Evolutionary conservation across 352 stramenopile species (phyloP).

Genomic region (Phytophthora melonis): DNA sequence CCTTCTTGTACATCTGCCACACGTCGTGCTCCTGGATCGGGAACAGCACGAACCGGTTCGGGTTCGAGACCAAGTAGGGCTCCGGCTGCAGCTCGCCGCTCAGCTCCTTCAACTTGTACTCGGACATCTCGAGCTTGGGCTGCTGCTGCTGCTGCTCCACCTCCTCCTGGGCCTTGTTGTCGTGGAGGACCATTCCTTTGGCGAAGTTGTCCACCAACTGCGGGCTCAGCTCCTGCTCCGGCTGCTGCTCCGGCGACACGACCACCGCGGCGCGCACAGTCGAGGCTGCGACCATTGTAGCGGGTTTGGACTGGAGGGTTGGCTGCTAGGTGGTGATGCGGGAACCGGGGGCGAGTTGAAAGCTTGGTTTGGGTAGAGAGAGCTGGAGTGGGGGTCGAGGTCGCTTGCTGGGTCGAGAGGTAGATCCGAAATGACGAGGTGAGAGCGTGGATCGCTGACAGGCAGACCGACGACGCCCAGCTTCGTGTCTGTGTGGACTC

Average conservation of each 20-base stretch:
- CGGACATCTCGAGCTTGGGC: slow-evolving; percentile 60
- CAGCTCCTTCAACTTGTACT: slow-evolving; percentile 90
- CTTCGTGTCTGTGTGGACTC: too few species aligned
- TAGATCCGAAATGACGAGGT: slow-evolving; percentile 44
- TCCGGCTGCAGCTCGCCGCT: slow-evolving; percentile 88
- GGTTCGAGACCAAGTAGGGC: slow-evolving; percentile 96
- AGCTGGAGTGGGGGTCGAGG: slow-evolving; percentile 11
- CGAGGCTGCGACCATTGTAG: slow-evolving; percentile 50
- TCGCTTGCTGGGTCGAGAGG: slow-evolving; percentile 30
- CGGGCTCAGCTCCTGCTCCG: slow-evolving; percentile 38
- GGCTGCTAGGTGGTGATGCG: too few species aligned
- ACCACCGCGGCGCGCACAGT: slow-evolving; percentile 20
- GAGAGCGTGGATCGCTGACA: neutral
- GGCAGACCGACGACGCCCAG: too few species aligned
- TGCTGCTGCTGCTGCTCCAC: too few species aligned
- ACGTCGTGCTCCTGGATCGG: slow-evolving; percentile 97
- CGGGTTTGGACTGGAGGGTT: neutral
- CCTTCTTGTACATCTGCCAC: slow-evolving; percentile 99
- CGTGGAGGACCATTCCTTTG: slow-evolving; percentile 18
- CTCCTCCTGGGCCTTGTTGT: slow-evolving; percentile 28
- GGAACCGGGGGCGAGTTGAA: too few species aligned
- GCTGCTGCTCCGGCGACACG: slow-evolving; percentile 42
- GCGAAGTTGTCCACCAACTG: slow-evolving; percentile 32
- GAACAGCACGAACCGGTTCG: slow-evolving; percentile 98
- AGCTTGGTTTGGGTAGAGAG: neutral